These are phyloP conservation scores for Colletotrichum euphorbiae DNA, from an alignment of 2,329 filamentous ascomycete genomes.

Conservation along the genomic window DNA sequence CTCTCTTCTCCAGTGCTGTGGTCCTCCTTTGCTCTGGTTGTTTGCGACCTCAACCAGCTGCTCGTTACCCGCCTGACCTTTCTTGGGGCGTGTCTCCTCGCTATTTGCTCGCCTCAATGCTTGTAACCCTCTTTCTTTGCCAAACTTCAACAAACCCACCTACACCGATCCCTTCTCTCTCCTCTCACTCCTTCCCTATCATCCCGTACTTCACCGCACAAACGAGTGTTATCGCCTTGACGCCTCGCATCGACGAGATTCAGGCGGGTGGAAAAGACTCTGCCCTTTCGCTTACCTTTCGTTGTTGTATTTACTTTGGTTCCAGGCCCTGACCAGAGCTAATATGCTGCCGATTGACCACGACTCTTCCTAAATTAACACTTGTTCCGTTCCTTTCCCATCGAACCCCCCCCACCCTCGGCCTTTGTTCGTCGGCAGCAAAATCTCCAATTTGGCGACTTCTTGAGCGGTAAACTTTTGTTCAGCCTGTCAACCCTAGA, in stretches of 20 bases:
- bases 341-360: conserved; percentile 39
- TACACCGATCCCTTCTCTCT: conserved; percentile 13
- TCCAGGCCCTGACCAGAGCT: conserved; percentile 35
- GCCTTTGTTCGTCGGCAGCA: conserved; percentile 4
- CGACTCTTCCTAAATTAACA: conserved; percentile 35
- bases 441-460: neutral
- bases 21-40: conserved; percentile 28
- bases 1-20: conserved; percentile 30
- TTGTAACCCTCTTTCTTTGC: conserved; percentile 25
- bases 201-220: conserved; percentile 1
- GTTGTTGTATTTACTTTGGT: conserved; percentile 34
- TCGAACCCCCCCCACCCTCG: conserved; percentile 6
- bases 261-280: conserved; percentile 29
- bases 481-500: conserved; percentile 4
- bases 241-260: conserved; percentile 32
- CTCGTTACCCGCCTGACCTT: conserved; percentile 38
- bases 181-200: neutral
- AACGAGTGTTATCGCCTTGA: conserved; percentile 17
- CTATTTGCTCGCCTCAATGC: conserved; percentile 34
- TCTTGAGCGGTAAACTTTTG: neutral
- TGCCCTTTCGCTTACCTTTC: neutral
- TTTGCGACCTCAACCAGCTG: conserved; percentile 34
- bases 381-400: conserved; percentile 27
- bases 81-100: conserved; percentile 37
- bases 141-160: conserved; percentile 25